Conservation (phyloP, 768 basidiomycete species). For the Suillus bovinus region DNA sequence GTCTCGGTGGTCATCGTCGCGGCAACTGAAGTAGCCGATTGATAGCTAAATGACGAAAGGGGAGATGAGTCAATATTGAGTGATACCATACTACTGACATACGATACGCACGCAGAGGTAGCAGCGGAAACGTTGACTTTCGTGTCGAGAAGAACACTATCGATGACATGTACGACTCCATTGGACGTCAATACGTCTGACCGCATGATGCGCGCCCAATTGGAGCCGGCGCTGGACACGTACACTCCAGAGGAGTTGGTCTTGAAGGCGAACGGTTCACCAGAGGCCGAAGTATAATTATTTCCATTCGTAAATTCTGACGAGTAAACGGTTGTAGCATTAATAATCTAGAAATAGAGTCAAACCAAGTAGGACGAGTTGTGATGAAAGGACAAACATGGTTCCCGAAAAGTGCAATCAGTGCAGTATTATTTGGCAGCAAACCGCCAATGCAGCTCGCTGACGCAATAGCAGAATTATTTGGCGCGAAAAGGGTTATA, state of each 20-base stretch:
- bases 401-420: slow-evolving; percentile 51
- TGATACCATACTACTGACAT: neutral
- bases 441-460: slow-evolving; percentile 36
- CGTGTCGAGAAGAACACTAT: slow-evolving; percentile 51
- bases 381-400: slow-evolving; percentile 46
- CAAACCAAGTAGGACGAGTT: neutral
- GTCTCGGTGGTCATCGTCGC: slow-evolving; percentile 38
- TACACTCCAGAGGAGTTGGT: slow-evolving; percentile 59
- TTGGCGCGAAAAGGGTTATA: slow-evolving; percentile 70
- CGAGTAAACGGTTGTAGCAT: slow-evolving; percentile 69
- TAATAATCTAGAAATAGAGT: slow-evolving; percentile 48
- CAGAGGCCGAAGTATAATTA: slow-evolving; percentile 54
- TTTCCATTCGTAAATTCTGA: slow-evolving; percentile 38
- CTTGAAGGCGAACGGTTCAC: slow-evolving; percentile 50
- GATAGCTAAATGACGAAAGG: slow-evolving; percentile 25
- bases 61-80: too few species aligned
- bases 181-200: slow-evolving; percentile 63
- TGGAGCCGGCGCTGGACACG: slow-evolving; percentile 45
- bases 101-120: slow-evolving; percentile 49
- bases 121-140: slow-evolving; percentile 44
- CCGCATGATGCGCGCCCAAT: slow-evolving; percentile 53
- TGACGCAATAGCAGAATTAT: slow-evolving; percentile 46
- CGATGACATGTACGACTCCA: slow-evolving; percentile 68
- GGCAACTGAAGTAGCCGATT: slow-evolving; percentile 52
- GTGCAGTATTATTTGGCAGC: slow-evolving; percentile 45